Conservation (phyloP, 1,139 yeast species). For the Meyerozyma smithsonii region DNA sequence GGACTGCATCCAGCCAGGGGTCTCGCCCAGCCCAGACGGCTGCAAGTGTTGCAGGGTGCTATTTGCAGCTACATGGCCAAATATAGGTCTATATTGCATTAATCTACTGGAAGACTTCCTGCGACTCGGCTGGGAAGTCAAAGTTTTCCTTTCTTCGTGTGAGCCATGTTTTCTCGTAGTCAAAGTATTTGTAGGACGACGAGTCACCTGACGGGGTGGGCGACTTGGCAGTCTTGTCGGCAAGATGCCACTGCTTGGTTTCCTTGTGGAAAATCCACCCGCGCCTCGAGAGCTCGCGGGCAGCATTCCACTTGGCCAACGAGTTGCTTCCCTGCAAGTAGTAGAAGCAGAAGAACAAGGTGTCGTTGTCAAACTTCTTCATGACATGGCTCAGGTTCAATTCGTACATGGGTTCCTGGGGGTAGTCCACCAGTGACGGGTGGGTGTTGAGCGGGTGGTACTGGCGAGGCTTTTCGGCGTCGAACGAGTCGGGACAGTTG, state of each 20-base stretch:
- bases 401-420: slow-evolving; percentile 78
- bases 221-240: slow-evolving; percentile 34
- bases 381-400: slow-evolving; percentile 50
- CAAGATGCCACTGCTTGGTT: slow-evolving; percentile 77
- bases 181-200: slow-evolving; percentile 67
- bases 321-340: slow-evolving; percentile 48
- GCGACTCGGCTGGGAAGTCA: slow-evolving; percentile 26
- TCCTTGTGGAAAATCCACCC: slow-evolving; percentile 86
- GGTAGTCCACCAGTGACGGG: slow-evolving; percentile 88
- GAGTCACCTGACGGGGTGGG: neutral
- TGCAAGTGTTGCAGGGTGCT: neutral
- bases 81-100: neutral
- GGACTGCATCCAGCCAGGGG: neutral
- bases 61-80: neutral
- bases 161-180: slow-evolving; percentile 86
- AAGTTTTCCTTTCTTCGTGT: slow-evolving; percentile 74
- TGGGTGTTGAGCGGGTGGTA: slow-evolving; percentile 82
- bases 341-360: slow-evolving; percentile 88
- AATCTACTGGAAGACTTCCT: slow-evolving; percentile 11
- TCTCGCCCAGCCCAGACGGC: neutral
- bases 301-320: slow-evolving; percentile 67
- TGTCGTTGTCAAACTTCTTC: slow-evolving; percentile 77
- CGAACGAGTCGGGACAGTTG: slow-evolving; percentile 90
- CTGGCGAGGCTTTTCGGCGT: slow-evolving; percentile 80
- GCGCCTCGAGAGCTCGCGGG: slow-evolving; percentile 72